phyloP scores from a whole-genome alignment of 345 rosid species.

The Moricandia arvensis region DNA sequence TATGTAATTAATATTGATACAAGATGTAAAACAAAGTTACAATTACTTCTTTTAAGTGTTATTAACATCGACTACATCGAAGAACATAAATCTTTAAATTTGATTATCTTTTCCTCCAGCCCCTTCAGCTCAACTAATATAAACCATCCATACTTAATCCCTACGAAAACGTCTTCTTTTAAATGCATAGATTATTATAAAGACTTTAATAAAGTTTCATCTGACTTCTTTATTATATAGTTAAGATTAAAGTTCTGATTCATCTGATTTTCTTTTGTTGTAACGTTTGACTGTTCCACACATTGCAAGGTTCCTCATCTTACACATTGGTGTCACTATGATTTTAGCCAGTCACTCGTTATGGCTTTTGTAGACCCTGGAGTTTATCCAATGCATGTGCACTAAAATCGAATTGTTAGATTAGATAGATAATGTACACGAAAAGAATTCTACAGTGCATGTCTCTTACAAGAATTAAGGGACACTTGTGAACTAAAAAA shows the following conservation, averaged over 20 bases:
- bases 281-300: not conserved
- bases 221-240: slow-evolving; percentile 2
- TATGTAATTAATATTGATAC: not conserved
- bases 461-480: slow-evolving; percentile 43
- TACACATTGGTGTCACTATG: not conserved
- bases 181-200: not conserved
- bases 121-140: not conserved
- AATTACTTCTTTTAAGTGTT: not conserved
- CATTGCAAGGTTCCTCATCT: not conserved
- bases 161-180: not conserved
- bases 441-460: slow-evolving; percentile 21
- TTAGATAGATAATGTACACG: not conserved
- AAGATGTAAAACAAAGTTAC: not conserved
- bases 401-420: slow-evolving; percentile 33
- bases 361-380: not conserved
- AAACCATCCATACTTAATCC: not conserved
- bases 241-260: not conserved
- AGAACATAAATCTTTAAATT: not conserved
- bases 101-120: not conserved
- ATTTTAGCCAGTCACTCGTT: slow-evolving; percentile 6
- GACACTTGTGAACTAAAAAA: slow-evolving; percentile 34
- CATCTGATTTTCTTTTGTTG: not conserved
- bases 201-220: not conserved
- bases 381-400: slow-evolving; percentile 14
- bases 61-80: not conserved